Base-by-base conservation (phyloP, 768 basidiomycete genomes). In the Suillus placidus region DNA sequence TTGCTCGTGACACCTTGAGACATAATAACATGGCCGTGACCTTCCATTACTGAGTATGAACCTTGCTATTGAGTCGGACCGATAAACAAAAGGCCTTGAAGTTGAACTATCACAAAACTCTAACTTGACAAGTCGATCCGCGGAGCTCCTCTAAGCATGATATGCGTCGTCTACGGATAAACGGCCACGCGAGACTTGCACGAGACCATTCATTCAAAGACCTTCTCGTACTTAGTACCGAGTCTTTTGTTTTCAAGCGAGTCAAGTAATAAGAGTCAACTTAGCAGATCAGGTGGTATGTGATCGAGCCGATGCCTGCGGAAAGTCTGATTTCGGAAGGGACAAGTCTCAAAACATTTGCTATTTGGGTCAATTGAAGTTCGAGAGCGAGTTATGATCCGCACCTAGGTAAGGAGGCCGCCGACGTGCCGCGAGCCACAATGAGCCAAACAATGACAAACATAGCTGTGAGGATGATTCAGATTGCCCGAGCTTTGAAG, bases 391-490 rank as follows among this genome's bases (percentile, higher is more conserved):
- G 9, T 32, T 54, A 12, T 54, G 52, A 54, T 54, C 52, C 52
- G 52, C 52, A 20, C 26, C 52, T 23, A 47, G n/a, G 20, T 10
- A 42, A n/a, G 20, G n/a, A 12, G 20, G 20, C 45, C 42, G 30
- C 40, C 20, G 58, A 6, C n/a, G 42, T 42, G 30, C 35, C 54
- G 61, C 52, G 49, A 62, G 58, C 60, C 64, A 65, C 66, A 63
- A 52, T 40, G 55, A 65, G 60, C 14, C 63, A 69, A 77, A 74
- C 66, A 76, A 65, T 26, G 57, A 55, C 70, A 74, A 70, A 67
- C 63, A 35, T 18, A 20, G 12, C 61, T 51, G 54, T 34, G 40
- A 34, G 42, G 47, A 47, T 37, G 47, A 47, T 37, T 45, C n/a
- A 42, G n/a, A 23, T 40, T 18, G 12, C 13, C 13, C 32, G 16